These are phyloP conservation scores for Xylaria venustula DNA, from an alignment of 495 filamentous ascomycete species.

Conservation along the genomic window DNA sequence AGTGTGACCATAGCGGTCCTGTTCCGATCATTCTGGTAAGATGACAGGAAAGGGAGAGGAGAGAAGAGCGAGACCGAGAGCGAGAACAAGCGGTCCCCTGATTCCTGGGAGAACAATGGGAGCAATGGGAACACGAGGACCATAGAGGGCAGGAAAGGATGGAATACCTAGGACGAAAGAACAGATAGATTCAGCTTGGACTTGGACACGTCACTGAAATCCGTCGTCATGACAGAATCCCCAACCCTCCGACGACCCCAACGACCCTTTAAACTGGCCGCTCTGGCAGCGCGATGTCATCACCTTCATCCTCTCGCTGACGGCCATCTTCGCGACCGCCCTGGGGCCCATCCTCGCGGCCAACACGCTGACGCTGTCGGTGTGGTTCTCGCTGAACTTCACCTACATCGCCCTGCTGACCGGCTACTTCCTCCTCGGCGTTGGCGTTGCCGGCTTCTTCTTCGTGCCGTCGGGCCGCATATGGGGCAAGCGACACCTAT, in stretches of 20 bases:
- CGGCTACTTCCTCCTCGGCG: conserved; percentile 82
- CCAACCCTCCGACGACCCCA: conserved; percentile 77
- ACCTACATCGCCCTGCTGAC: conserved; percentile 77
- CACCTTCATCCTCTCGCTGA: conserved; percentile 70
- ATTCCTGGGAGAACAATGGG: too few species aligned
- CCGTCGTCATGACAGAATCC: conserved; percentile 61
- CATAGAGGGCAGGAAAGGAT: neutral
- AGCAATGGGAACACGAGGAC: neutral
- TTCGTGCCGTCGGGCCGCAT: conserved; percentile 86
- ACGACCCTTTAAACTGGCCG: conserved; percentile 85
- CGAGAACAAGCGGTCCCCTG: conserved; percentile 45
- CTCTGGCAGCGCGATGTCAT: conserved; percentile 83
- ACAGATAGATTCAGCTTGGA: too few species aligned
- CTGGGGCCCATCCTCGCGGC: conserved; percentile 84
- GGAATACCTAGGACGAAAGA: conserved; percentile 14
- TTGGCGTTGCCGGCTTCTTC: conserved; percentile 74
- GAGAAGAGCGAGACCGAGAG: too few species aligned
- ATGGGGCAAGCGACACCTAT: conserved; percentile 89
- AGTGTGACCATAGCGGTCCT: conserved; percentile 68
- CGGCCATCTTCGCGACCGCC: conserved; percentile 76
- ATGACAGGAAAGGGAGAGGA: too few species aligned
- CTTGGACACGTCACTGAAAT: too few species aligned
- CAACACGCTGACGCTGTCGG: conserved; percentile 70
- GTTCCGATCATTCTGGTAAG: conserved; percentile 72
- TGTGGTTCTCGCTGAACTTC: conserved; percentile 58